phyloP scores from a whole-genome alignment of 78 protist species.

The Planoprotostelium fungivorum region DNA sequence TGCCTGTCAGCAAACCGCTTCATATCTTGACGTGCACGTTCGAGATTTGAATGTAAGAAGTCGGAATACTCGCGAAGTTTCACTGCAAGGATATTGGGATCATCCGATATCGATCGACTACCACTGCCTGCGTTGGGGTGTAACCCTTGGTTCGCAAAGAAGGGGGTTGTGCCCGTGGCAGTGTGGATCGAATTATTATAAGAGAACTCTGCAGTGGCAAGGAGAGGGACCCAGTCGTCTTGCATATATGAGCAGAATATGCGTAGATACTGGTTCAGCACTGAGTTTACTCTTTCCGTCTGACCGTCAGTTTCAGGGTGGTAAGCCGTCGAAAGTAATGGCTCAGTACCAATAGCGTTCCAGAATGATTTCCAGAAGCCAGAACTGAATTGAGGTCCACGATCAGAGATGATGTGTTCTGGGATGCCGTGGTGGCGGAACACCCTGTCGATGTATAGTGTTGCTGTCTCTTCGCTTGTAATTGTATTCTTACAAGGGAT shows the following conservation, averaged over 20 bases:
- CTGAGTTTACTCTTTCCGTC: not conserved
- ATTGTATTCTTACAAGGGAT: no score
- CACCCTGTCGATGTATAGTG: not conserved
- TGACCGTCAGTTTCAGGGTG: not conserved
- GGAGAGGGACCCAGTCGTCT: not conserved
- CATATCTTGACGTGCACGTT: no score
- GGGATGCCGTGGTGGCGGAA: not conserved
- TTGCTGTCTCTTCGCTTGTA: no score
- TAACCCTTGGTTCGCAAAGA: not conserved
- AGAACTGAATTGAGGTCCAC: not conserved
- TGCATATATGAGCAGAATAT: not conserved
- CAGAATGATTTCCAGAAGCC: not conserved
- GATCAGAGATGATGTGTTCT: not conserved
- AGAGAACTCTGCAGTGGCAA: not conserved
- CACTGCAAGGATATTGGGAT: no score
- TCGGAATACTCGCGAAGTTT: no score
- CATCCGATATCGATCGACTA: no score
- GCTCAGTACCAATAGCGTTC: not conserved
- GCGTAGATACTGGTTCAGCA: not conserved
- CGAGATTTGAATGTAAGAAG: no score
- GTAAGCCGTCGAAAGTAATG: not conserved
- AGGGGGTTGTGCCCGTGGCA: not conserved
- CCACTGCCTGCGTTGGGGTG: no score
- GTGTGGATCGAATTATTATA: not conserved
- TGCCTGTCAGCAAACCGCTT: no score